These are phyloP conservation scores for Wickerhamiella brachini DNA, from an alignment of 805 yeast genomes.

Conservation along the genomic window DNA sequence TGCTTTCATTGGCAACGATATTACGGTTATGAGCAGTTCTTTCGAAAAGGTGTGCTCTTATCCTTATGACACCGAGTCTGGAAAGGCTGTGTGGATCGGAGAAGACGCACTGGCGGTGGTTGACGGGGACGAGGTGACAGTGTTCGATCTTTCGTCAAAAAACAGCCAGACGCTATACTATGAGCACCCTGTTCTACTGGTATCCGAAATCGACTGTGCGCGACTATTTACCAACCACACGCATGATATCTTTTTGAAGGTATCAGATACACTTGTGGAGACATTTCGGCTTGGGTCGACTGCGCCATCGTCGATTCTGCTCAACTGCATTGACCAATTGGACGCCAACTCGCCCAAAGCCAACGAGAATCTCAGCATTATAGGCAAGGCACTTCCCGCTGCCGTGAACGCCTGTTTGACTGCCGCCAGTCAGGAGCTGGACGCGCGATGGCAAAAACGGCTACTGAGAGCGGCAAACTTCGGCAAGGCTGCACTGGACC, in stretches of 20 bases:
- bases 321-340: conserved; percentile 63
- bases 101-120: conserved; percentile 62
- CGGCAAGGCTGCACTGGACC: conserved; percentile 54
- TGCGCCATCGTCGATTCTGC: conserved; percentile 64
- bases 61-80: too few species aligned
- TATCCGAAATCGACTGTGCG: conserved; percentile 53
- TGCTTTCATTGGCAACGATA: neutral
- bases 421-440: conserved; percentile 70
- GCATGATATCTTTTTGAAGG: conserved; percentile 51
- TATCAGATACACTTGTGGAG: conserved; percentile 40
- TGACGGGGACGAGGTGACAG: conserved; percentile 42
- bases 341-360: conserved; percentile 64
- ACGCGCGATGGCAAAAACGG: conserved; percentile 64
- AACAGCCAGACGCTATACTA: conserved; percentile 21
- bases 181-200: conserved; percentile 28
- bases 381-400: conserved; percentile 32
- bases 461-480: conserved; percentile 69
- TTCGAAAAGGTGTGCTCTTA: neutral
- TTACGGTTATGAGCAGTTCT: neutral
- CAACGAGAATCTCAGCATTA: conserved; percentile 52
- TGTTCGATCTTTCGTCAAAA: conserved; percentile 37
- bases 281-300: conserved; percentile 75
- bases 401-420: conserved; percentile 62
- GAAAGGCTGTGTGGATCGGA: conserved; percentile 65
- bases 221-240: conserved; percentile 44